Evolutionary conservation across 306 rosid genomes (phyloP).

Genomic region (Fragaria iinumae): DNA sequence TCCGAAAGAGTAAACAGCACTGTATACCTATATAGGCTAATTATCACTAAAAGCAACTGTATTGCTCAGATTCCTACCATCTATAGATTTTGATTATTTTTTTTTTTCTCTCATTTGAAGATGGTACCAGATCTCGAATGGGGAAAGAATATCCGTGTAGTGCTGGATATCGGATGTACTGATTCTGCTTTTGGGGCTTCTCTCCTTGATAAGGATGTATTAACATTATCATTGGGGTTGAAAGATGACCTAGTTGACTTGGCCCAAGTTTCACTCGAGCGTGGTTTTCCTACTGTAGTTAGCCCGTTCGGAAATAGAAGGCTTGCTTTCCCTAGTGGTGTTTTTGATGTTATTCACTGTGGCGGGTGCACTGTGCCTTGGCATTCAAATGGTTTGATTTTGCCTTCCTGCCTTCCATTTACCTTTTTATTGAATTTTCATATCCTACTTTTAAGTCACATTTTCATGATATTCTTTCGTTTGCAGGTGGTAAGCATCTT

Average conservation of each 20-base stretch:
- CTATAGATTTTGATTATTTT: slow-evolving; percentile 25
- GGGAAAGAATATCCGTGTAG: slow-evolving; percentile 86
- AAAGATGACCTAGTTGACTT: slow-evolving; percentile 84
- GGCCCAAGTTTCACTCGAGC: slow-evolving; percentile 89
- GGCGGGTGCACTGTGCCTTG: slow-evolving; percentile 70
- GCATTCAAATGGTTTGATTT: slow-evolving; percentile 71
- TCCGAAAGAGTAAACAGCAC: not conserved
- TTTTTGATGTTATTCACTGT: slow-evolving; percentile 86
- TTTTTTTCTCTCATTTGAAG: slow-evolving; percentile 34
- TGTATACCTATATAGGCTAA: not conserved
- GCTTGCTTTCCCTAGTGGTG: slow-evolving; percentile 89
- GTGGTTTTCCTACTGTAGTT: slow-evolving; percentile 79
- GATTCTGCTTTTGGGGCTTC: slow-evolving; percentile 74
- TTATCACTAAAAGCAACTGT: slow-evolving; percentile 4
- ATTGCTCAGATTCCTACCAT: slow-evolving; percentile 12
- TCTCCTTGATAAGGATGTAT: slow-evolving; percentile 74
- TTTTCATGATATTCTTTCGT: slow-evolving; percentile 9
- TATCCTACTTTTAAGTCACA: slow-evolving; percentile 7
- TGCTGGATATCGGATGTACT: slow-evolving; percentile 77
- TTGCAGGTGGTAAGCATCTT: slow-evolving; percentile 82
- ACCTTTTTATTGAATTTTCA: not conserved
- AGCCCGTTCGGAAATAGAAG: slow-evolving; percentile 70
- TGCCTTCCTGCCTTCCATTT: not conserved
- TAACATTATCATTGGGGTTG: slow-evolving; percentile 80
- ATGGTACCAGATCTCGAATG: slow-evolving; percentile 98